These are phyloP conservation scores for Bipolaris cookei DNA, from an alignment of 2,329 filamentous ascomycete genomes.

Conservation along the genomic window DNA sequence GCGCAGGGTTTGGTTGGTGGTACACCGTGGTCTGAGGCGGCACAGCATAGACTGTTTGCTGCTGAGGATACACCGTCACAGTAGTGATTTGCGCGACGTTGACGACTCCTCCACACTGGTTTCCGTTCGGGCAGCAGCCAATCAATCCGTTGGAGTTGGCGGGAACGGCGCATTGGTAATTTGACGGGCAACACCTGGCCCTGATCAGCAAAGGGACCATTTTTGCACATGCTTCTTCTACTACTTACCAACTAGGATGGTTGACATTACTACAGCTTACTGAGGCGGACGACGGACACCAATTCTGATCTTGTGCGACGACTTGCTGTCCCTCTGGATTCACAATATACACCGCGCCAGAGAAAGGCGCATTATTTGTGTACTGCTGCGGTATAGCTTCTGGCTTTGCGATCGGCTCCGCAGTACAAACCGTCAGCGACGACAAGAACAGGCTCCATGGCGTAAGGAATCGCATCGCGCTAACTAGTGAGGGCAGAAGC, in stretches of 20 bases:
- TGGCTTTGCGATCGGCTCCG: constrained; percentile 35
- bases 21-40: constrained; percentile 36
- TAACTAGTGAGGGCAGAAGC: constrained; percentile 1
- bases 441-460: constrained; percentile 17
- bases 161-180: constrained; percentile 43
- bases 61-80: constrained; percentile 43
- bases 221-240: neutral
- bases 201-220: neutral
- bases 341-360: constrained; percentile 50
- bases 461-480: constrained; percentile 27
- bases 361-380: constrained; percentile 49
- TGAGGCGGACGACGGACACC: constrained; percentile 45
- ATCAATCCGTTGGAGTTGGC: constrained; percentile 43
- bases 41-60: constrained; percentile 39
- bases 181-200: constrained; percentile 48
- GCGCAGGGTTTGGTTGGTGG: constrained; percentile 29
- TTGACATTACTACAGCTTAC: constrained; percentile 53
- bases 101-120: constrained; percentile 41
- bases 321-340: constrained; percentile 42
- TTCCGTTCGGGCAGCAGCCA: constrained; percentile 48
- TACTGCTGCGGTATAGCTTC: constrained; percentile 38
- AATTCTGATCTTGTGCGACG: constrained; percentile 42
- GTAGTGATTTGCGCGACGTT: constrained; percentile 44
- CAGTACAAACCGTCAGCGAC: constrained; percentile 24
- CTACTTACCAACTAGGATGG: constrained; percentile 53